Evolutionary conservation across 306 rosid genomes (phyloP).

Genomic region (Cucurbita argyrosperma): DNA sequence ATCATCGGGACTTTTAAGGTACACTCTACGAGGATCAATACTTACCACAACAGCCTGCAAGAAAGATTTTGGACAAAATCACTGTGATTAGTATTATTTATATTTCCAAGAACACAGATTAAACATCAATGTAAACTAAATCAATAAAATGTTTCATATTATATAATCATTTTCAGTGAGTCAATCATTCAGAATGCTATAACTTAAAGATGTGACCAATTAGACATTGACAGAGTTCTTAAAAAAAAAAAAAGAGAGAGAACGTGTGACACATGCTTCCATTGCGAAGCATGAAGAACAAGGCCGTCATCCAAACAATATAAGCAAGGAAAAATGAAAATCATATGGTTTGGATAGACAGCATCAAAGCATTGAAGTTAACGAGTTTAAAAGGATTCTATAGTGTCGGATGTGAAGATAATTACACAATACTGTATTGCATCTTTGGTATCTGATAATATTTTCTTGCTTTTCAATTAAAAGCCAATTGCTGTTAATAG

Average conservation of each 20-base stretch:
- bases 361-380: neutral
- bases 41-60: conserved; percentile 93
- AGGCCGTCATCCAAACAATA: neutral
- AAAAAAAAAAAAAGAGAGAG: neutral
- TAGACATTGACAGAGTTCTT: neutral
- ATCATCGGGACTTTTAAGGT: conserved; percentile 51
- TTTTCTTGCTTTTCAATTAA: neutral
- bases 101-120: neutral
- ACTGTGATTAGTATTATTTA: neutral
- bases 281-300: neutral
- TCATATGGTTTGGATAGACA: neutral
- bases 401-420: neutral
- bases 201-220: neutral
- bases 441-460: neutral
- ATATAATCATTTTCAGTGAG: neutral
- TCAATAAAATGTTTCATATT: neutral
- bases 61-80: conserved; percentile 5
- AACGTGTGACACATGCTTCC: neutral
- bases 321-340: neutral
- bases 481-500: neutral
- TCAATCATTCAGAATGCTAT: neutral
- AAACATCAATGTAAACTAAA: conserved; percentile 1
- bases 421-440: neutral
- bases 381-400: neutral
- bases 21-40: conserved; percentile 82